Evolutionary conservation across 306 rosid species (phyloP).

Genomic region (Quercus bicolor): DNA sequence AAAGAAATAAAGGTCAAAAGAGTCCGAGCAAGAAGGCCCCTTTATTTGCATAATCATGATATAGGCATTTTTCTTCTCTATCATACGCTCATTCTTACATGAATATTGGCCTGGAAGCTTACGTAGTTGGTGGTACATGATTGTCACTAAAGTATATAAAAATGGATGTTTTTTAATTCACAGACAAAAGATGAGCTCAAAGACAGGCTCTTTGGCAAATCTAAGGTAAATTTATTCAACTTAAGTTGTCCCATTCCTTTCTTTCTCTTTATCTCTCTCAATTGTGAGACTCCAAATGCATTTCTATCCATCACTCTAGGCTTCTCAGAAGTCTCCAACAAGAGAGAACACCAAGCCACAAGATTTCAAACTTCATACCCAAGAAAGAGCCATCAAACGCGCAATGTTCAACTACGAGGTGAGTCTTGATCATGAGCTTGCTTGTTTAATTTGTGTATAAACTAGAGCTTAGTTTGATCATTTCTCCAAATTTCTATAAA

Average conservation of each 20-base stretch:
- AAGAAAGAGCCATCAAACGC: constrained; percentile 82
- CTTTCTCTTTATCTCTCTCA: background rate
- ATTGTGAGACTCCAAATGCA: background rate
- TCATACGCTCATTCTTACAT: background rate
- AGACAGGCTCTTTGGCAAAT: constrained; percentile 40
- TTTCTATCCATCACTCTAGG: constrained; percentile 20
- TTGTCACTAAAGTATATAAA: constrained; percentile 15
- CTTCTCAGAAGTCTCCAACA: constrained; percentile 40
- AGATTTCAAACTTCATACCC: constrained; percentile 74
- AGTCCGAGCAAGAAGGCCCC: background rate
- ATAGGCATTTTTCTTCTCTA: background rate
- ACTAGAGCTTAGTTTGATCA: background rate
- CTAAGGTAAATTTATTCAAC: constrained; percentile 34
- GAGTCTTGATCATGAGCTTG: constrained; percentile 3
- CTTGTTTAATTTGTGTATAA: background rate
- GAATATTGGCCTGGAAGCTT: background rate
- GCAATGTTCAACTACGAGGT: constrained; percentile 91
- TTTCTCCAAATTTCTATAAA: background rate
- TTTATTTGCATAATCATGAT: background rate
- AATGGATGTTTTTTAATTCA: constrained; percentile 19
- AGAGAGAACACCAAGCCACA: constrained; percentile 78
- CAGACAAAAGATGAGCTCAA: constrained; percentile 57
- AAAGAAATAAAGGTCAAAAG: no score
- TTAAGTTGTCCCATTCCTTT: background rate
- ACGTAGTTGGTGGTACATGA: background rate